Base-by-base conservation (phyloP, 2,329 filamentous ascomycete species). In the Xylariomycetidae sp. region DNA sequence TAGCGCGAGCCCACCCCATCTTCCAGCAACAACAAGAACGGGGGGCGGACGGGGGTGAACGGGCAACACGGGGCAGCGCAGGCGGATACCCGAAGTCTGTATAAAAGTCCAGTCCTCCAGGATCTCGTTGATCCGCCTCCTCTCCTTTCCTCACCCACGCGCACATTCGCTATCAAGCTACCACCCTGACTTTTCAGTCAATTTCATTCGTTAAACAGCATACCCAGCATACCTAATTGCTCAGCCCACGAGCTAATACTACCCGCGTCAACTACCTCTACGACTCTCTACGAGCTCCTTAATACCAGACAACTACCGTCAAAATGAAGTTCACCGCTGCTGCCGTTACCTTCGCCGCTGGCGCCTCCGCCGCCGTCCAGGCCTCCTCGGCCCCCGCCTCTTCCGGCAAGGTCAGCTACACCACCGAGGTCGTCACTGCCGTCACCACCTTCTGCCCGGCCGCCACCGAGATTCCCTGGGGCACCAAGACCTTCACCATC, bases 381-480 rank as follows among this genome's bases (percentile, higher is more conserved):
- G 37, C 39, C 31, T 41, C 38, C 38, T 34, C 44, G 35, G 42
- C 37, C 32, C n/a, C n/a, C n/a, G n/a, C n/a, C n/a, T n/a, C n/a
- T n/a, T 38, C 40, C 43, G 54, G 54, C 53, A 71, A 72, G 59
- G 65, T 66, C 48, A 67, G 64, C 57, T 74, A 74, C 61, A 70
- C 69, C 63, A 85, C 79, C 48, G 75, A 82, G 69, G 65, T 93
- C 46, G 73, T 85, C 45, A 78, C 76, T 38, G 61, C 66, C 38
- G 75, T 75, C 67, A 78, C 73, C 63, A 87, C 82, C 56, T 85
- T 71, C 76, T 87, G 83, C 76, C 80, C 82, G 15, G 67, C 56
- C 47, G 59, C 82, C 46, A 85, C 82, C 50, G 60, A 67, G 50
- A 62, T 85, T 61, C 74, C 72, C 53, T 68, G 82, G 65, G 73